These are phyloP conservation scores for Podaxis rugospora DNA, from an alignment of 768 basidiomycete genomes.

Conservation along the genomic window DNA sequence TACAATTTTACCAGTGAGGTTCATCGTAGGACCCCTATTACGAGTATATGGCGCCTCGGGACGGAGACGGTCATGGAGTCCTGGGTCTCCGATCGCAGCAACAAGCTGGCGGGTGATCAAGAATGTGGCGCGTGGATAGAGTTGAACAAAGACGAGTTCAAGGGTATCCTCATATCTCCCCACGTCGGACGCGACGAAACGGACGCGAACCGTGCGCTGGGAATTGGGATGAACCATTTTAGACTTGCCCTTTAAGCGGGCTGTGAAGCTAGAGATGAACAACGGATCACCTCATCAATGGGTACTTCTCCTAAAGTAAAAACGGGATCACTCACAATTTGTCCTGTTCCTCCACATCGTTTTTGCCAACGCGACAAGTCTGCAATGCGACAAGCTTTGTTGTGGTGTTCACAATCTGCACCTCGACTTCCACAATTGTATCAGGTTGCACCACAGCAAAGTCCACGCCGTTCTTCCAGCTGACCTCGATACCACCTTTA, in stretches of 20 bases:
- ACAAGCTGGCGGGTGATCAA: conserved; percentile 40
- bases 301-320: not conserved
- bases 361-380: conserved; percentile 21
- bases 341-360: conserved; percentile 17
- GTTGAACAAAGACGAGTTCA: conserved; percentile 42
- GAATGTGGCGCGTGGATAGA: conserved; percentile 30
- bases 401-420: conserved; percentile 22
- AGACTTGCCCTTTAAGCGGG: conserved; percentile 25
- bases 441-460: conserved; percentile 42
- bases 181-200: conserved; percentile 30
- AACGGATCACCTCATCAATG: not conserved
- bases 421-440: conserved; percentile 20
- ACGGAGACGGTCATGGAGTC: conserved; percentile 44
- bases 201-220: conserved; percentile 23
- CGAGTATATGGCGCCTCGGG: conserved; percentile 40
- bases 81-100: conserved; percentile 44
- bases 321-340: conserved; percentile 18
- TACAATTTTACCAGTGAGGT: conserved; percentile 26
- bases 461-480: conserved; percentile 34
- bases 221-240: conserved; percentile 20
- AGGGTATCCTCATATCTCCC: conserved; percentile 45
- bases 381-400: conserved; percentile 16
- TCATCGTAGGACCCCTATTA: conserved; percentile 20
- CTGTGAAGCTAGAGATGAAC: conserved; percentile 25
- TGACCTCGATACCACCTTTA: conserved; percentile 42